These are phyloP conservation scores for Pistacia integerrima DNA, from an alignment of 345 rosid species.

Conservation along the genomic window DNA sequence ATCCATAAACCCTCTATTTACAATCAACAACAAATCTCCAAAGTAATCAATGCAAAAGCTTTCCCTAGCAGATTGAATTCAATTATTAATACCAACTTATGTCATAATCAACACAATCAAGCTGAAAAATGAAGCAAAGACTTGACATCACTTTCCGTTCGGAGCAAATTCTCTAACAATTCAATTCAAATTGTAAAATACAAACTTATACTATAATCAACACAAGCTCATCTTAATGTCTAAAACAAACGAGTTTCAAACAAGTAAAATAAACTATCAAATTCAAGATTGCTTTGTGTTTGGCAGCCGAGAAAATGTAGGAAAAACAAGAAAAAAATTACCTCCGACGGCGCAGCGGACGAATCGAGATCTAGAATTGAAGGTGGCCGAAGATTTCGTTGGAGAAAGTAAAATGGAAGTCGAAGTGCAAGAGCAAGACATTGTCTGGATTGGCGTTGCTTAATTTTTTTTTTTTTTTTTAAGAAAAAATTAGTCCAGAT, in stretches of 20 bases:
- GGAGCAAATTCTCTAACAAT: not conserved
- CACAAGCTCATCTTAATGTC: not conserved
- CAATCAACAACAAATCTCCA: not conserved
- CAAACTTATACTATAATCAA: no score
- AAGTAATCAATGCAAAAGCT: not conserved
- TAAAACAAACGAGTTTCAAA: no score
- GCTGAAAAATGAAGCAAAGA: no score
- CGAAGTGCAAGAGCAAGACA: constrained; percentile 51
- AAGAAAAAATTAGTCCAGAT: no score
- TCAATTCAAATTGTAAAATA: no score
- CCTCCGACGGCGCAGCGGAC: constrained; percentile 73
- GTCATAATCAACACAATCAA: not conserved
- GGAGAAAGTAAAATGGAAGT: constrained; percentile 39
- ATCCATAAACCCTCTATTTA: not conserved
- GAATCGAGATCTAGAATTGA: constrained; percentile 39
- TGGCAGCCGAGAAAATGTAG: constrained; percentile 6
- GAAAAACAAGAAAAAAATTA: constrained; percentile 20
- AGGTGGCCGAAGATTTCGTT: constrained; percentile 1
- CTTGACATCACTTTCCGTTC: not conserved
- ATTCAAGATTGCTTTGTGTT: not conserved
- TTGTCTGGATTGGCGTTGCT: constrained; percentile 12
- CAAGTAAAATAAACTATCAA: no score
- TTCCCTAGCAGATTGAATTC: not conserved
- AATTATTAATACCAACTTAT: not conserved
- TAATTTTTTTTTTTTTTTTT: not conserved